phyloP scores from a whole-genome alignment of 2,329 filamentous ascomycete species.

The Parafenestella ontariensis region DNA sequence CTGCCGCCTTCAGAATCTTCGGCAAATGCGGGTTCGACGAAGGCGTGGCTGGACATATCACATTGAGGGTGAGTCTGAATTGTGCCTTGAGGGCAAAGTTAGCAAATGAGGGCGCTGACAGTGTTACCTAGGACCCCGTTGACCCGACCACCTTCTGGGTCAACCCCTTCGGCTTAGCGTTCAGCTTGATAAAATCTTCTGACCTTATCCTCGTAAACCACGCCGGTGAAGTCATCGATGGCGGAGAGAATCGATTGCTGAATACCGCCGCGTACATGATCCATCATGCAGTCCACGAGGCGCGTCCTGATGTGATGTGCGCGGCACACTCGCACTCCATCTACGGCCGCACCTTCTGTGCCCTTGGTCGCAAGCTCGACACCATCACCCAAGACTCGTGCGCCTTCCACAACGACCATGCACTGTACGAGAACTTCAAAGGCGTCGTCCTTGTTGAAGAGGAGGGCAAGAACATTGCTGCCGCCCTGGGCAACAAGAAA shows the following conservation, averaged over 20 bases:
- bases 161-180: constrained; percentile 70
- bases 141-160: constrained; percentile 69
- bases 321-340: constrained; percentile 66
- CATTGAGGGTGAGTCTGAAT: constrained; percentile 54
- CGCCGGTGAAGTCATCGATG: constrained; percentile 67
- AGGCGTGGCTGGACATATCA: constrained; percentile 68
- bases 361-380: constrained; percentile 65
- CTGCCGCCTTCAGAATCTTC: constrained; percentile 50
- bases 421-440: constrained; percentile 61
- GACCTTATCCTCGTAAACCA: constrained; percentile 73
- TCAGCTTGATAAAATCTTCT: constrained; percentile 67
- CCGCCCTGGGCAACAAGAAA: constrained; percentile 57
- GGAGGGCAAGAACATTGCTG: constrained; percentile 62
- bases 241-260: constrained; percentile 55
- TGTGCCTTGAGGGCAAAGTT: background rate
- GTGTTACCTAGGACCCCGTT: constrained; percentile 60
- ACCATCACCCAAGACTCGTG: constrained; percentile 66
- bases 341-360: constrained; percentile 67
- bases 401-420: constrained; percentile 61
- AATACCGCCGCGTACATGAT: constrained; percentile 64
- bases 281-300: constrained; percentile 65
- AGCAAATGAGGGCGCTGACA: constrained; percentile 1
- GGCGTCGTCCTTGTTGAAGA: constrained; percentile 61
- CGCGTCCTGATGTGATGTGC: constrained; percentile 65
- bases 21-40: constrained; percentile 51